phyloP scores from a whole-genome alignment of 2,329 filamentous ascomycete genomes.

The Helicocarpus griseus region DNA sequence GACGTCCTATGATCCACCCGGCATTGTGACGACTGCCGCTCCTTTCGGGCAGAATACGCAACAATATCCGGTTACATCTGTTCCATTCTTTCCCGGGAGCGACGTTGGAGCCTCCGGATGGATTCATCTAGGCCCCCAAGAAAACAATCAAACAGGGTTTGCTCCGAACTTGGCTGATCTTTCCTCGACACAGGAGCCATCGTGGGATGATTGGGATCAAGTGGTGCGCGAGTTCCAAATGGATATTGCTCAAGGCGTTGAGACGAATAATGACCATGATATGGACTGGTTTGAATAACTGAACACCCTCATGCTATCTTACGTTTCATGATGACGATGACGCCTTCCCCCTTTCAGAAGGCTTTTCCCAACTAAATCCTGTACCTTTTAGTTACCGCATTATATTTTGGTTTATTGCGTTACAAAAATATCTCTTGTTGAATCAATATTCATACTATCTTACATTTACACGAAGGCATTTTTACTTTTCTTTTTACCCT shows the following conservation, averaged over 20 bases:
- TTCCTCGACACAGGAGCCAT: not conserved
- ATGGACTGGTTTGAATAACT: slow-evolving; percentile 11
- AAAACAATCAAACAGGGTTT: not conserved
- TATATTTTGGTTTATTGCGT: too few species aligned
- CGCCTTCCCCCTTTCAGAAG: too few species aligned
- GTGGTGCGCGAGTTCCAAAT: slow-evolving; percentile 13
- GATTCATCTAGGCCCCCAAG: not conserved
- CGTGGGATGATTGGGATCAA: slow-evolving; percentile 13
- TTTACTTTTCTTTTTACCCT: not conserved
- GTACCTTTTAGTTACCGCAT: too few species aligned
- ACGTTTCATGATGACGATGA: too few species aligned
- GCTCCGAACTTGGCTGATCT: too few species aligned
- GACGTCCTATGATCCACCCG: not conserved
- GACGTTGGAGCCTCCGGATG: not conserved
- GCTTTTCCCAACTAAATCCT: too few species aligned
- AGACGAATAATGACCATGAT: not conserved
- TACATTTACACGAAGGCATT: too few species aligned
- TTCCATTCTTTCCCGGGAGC: not conserved
- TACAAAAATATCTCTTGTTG: too few species aligned
- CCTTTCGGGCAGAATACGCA: not conserved
- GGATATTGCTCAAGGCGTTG: slow-evolving; percentile 7
- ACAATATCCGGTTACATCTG: not conserved
- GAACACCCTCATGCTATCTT: not conserved
- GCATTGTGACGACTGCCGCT: not conserved
- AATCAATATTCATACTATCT: too few species aligned